Conservation (phyloP, 208 protist species). For the Zelonia costaricensis region DNA sequence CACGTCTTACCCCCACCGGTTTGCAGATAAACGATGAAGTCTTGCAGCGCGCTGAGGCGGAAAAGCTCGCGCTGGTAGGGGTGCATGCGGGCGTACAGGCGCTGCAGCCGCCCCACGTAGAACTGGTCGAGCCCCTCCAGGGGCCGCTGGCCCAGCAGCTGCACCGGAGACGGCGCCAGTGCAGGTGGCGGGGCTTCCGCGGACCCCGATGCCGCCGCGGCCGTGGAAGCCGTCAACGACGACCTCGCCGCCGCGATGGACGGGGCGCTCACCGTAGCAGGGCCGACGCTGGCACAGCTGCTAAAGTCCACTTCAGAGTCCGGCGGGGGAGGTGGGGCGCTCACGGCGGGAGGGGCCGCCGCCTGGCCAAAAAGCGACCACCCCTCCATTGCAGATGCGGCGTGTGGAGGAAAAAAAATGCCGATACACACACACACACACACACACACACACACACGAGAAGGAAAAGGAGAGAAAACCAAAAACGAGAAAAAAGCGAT, state of each 20-base stretch:
- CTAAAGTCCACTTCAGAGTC: too few relatives aligned
- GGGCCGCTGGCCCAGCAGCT: neutral
- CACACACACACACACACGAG: neutral
- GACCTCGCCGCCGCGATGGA: too few relatives aligned
- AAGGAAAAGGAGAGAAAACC: constrained; percentile 3
- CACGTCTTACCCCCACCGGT: constrained; percentile 76
- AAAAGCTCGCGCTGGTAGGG: constrained; percentile 61
- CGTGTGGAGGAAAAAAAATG: neutral
- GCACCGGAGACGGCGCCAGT: neutral
- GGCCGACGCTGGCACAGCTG: too few relatives aligned
- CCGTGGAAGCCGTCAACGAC: too few relatives aligned
- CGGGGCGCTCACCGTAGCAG: too few relatives aligned
- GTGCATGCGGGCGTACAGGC: constrained; percentile 17
- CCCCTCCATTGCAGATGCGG: too few relatives aligned
- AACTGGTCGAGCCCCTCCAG: neutral
- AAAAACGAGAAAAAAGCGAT: too few relatives aligned
- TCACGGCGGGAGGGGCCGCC: too few relatives aligned
- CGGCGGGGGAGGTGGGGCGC: too few relatives aligned
- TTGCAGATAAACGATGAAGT: constrained; percentile 49
- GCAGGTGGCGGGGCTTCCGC: too few relatives aligned
- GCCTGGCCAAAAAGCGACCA: too few relatives aligned
- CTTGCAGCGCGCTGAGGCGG: constrained; percentile 23
- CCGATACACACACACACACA: neutral
- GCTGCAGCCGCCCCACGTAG: neutral
- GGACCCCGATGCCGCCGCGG: too few relatives aligned